A percentile compares a stretch with the other conserved stretches of the same genome.
These are phyloP conservation scores for Trichophyton equinum DNA, from an alignment of 2,329 filamentous ascomycete species.

Conservation along the genomic window DNA sequence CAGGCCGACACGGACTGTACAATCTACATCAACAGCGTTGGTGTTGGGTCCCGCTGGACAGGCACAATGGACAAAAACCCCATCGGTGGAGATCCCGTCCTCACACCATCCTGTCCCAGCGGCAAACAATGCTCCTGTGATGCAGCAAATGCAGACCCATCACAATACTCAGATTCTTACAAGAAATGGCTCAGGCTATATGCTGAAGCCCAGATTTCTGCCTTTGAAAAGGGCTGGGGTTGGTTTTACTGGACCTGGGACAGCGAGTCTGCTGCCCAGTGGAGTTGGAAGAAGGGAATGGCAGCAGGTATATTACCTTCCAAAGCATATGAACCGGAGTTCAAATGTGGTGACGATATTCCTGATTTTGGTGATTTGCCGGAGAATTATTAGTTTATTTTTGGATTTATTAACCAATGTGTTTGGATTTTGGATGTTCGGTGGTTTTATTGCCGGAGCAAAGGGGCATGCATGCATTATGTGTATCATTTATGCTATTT, in stretches of 20 bases:
- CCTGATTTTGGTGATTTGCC: constrained; percentile 35
- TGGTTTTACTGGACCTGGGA: constrained; percentile 99
- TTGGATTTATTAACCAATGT: not conserved
- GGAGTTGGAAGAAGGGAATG: constrained; percentile 66
- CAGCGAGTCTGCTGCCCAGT: constrained; percentile 73
- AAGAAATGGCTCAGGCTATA: constrained; percentile 80
- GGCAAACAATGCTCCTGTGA: constrained; percentile 52
- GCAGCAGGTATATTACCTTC: constrained; percentile 65
- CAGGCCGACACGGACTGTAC: constrained; percentile 96
- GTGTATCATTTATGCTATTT: not conserved
- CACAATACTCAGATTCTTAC: constrained; percentile 57
- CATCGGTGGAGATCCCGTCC: constrained; percentile 41
- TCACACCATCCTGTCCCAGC: constrained; percentile 59
- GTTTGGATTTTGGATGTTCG: not conserved
- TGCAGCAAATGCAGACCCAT: constrained; percentile 60
- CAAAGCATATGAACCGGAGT: constrained; percentile 58
- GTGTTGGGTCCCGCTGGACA: constrained; percentile 79
- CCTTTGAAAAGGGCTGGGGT: constrained; percentile 84
- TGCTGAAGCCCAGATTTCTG: constrained; percentile 89
- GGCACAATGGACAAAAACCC: constrained; percentile 60
- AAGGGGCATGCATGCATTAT: not conserved
- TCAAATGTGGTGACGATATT: constrained; percentile 47
- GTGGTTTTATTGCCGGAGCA: not conserved
- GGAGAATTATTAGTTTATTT: constrained; percentile 28
- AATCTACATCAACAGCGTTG: constrained; percentile 74